Base-by-base conservation (phyloP, 331 rosid genomes). In the Acacia concinna region DNA sequence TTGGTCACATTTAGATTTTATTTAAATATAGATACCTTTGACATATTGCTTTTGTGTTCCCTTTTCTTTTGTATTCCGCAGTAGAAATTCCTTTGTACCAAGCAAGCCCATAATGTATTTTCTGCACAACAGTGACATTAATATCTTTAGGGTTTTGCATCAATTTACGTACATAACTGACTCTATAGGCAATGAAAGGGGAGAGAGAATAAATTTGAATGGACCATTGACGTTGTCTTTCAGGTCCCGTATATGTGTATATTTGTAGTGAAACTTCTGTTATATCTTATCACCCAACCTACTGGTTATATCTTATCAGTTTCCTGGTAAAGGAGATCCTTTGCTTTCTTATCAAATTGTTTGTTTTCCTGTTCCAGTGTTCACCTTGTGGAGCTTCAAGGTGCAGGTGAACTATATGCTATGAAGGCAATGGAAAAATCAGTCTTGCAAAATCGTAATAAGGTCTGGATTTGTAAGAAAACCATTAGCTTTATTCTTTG, bases 371-470 rank as follows among this genome's bases (percentile, higher is more conserved):
- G 81, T 70, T 82, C 77, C 91, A 95, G 99, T 77, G 99, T 95
- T 71, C 98, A 93, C 84, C 83, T 95, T 82, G 99, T 95, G 86
- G 96, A 95, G 85, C 91, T 95, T 66, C 74, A 79, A 83, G 98
- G 94, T 35, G 84, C 94, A 0, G 88, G 92, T 9, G 94, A 93
- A 85, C 83, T 91, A 60, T 95, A 83, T 79, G 98, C 99, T 74
- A 95, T 95, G 97, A 95, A 95, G 90, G 98, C 98, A 75, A 95
- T 95, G 94, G 99, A 93, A 71, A 95, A 95, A 84, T 85, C 97
- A 46, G 79, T 79, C 68, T 89, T 95, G 92, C 75, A 91, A 63
- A 91, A 89, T 79, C 99, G 99, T 51, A 95, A 95, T 86, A 95
- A 95, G 98, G 99, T 95, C 62, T 68, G 83, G 56, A 78, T 76